phyloP scores from a whole-genome alignment of 345 rosid genomes.

The Sonneratia alba region DNA sequence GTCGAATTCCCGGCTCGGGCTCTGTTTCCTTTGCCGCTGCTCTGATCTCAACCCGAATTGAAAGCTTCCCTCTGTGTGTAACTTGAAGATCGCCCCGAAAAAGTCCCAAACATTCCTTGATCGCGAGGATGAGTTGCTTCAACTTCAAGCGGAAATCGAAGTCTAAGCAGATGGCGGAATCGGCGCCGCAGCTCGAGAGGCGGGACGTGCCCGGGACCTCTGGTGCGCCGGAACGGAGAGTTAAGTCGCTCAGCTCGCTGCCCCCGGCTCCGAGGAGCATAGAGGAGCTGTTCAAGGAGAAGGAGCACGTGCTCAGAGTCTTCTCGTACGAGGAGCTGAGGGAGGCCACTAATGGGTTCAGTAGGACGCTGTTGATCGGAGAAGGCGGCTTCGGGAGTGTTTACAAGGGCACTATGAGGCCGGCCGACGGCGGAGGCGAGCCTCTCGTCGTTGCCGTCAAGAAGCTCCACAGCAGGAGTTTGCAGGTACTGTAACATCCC shows the following conservation, averaged over 20 bases:
- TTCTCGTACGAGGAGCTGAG: constrained; percentile 58
- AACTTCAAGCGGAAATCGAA: constrained; percentile 38
- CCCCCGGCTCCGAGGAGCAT: constrained; percentile 50
- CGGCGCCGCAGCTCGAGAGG: constrained; percentile 46
- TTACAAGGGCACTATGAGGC: constrained; percentile 52
- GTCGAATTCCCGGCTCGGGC: background rate
- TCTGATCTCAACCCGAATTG: background rate
- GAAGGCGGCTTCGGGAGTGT: constrained; percentile 98
- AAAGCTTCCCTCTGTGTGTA: background rate
- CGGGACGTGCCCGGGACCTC: constrained; percentile 11
- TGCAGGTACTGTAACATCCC: constrained; percentile 44
- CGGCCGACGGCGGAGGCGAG: constrained; percentile 23
- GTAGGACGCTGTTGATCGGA: constrained; percentile 60
- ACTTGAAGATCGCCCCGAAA: background rate
- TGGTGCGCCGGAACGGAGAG: constrained; percentile 14
- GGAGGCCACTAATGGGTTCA: constrained; percentile 65
- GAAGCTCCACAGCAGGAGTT: constrained; percentile 64
- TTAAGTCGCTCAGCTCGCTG: constrained; percentile 38
- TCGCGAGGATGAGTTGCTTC: constrained; percentile 12
- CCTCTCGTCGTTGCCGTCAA: constrained; percentile 63
- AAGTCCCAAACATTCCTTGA: background rate
- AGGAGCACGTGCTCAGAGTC: constrained; percentile 47
- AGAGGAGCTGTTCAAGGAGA: constrained; percentile 49
- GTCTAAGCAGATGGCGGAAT: constrained; percentile 24
- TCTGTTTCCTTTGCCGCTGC: background rate